Conservation (phyloP, 169 alveolate species). For the Perkinsus chesapeaki region DNA sequence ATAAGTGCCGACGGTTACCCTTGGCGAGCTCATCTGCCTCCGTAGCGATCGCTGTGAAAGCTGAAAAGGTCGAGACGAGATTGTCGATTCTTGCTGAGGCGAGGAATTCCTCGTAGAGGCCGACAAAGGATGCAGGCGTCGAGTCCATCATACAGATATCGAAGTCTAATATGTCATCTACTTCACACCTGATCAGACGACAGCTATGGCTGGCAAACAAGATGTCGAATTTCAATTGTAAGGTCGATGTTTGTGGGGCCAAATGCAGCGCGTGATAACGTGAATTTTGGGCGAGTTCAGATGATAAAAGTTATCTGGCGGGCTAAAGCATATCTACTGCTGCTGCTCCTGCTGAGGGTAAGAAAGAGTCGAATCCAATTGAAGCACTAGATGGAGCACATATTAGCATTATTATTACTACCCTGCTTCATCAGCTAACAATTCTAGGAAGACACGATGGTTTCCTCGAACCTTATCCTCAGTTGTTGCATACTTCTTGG, state of each 20-base stretch:
- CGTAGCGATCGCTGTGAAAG: constrained; percentile 61
- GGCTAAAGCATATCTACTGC: no score
- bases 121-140: constrained; percentile 41
- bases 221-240: no score
- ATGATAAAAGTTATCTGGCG: no score
- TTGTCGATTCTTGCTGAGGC: constrained; percentile 88
- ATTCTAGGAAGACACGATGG: not conserved
- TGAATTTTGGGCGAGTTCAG: no score
- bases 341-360: no score
- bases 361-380: not conserved
- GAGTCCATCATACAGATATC: constrained; percentile 85
- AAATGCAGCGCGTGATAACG: no score
- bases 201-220: no score
- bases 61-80: constrained; percentile 70
- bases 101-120: constrained; percentile 82
- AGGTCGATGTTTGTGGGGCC: no score
- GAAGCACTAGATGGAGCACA: not conserved
- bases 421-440: not conserved
- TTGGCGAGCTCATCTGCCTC: not conserved
- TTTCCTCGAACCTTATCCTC: not conserved
- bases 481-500: not conserved
- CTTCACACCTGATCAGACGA: not conserved
- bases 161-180: constrained; percentile 36
- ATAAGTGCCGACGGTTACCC: not conserved
- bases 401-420: no score